A percentile compares a stretch with the other conserved stretches of the same genome.
Evolutionary conservation across 2,329 filamentous ascomycete species (phyloP).

Genomic region (Chalara sp.): DNA sequence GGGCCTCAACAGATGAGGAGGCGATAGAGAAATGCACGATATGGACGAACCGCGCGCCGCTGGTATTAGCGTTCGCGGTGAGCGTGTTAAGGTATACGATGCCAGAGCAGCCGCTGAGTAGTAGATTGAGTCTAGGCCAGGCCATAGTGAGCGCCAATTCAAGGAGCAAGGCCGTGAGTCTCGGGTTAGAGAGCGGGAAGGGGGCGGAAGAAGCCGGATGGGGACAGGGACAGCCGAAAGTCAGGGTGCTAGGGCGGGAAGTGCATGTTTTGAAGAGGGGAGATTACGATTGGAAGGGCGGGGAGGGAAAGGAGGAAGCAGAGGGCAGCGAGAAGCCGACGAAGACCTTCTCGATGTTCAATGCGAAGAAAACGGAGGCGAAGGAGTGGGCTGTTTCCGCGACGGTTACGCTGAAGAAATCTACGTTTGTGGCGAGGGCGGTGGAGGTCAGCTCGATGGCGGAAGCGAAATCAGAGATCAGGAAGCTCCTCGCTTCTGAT

Average conservation of each 20-base stretch:
- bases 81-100: slow-evolving; percentile 71
- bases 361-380: neutral
- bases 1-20: slow-evolving; percentile 47
- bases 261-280: slow-evolving; percentile 70
- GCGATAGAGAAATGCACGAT: slow-evolving; percentile 51
- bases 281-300: slow-evolving; percentile 55
- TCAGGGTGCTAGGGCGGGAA: slow-evolving; percentile 67
- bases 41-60: slow-evolving; percentile 72
- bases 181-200: slow-evolving; percentile 62
- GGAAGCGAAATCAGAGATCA: slow-evolving; percentile 37
- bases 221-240: slow-evolving; percentile 62
- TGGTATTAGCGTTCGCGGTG: slow-evolving; percentile 75
- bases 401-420: slow-evolving; percentile 44
- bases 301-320: slow-evolving; percentile 1
- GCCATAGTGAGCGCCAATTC: slow-evolving; percentile 79
- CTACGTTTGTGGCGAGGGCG: slow-evolving; percentile 51
- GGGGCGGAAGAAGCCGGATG: slow-evolving; percentile 65
- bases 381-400: slow-evolving; percentile 43
- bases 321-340: neutral
- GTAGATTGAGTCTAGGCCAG: slow-evolving; percentile 74
- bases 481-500: slow-evolving; percentile 40
- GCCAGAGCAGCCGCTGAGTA: slow-evolving; percentile 80
- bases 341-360: neutral
- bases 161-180: slow-evolving; percentile 64
- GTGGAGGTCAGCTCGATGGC: slow-evolving; percentile 32